These are phyloP conservation scores for Sugiyamaella marilandica DNA, from an alignment of 805 yeast species.

Conservation along the genomic window DNA sequence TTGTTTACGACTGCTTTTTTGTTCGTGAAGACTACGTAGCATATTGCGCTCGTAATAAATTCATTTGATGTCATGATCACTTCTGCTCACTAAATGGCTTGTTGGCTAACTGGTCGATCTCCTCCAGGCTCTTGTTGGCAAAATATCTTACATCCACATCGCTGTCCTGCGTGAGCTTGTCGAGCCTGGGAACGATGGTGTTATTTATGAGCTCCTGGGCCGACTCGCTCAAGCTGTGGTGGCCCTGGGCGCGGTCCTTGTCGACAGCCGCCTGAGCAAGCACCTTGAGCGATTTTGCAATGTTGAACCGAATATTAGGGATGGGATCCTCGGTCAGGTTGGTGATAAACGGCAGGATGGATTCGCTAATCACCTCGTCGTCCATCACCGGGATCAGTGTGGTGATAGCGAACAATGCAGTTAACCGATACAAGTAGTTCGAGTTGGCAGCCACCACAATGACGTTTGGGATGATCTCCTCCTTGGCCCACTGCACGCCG, in stretches of 20 bases:
- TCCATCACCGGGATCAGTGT: constrained; percentile 71
- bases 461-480: constrained; percentile 73
- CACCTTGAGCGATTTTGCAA: constrained; percentile 73
- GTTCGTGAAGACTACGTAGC: too few relatives aligned
- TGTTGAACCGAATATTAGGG: constrained; percentile 93
- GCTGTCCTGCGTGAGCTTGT: constrained; percentile 59
- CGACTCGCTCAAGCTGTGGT: not conserved
- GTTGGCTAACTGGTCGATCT: constrained; percentile 23
- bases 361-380: constrained; percentile 49
- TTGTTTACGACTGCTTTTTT: too few relatives aligned
- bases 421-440: constrained; percentile 87
- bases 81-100: constrained; percentile 2
- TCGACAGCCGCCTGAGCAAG: constrained; percentile 49
- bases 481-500: constrained; percentile 91
- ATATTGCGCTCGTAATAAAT: not conserved
- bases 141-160: constrained; percentile 90
- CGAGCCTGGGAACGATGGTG: constrained; percentile 59
- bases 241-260: not conserved
- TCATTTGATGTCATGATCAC: not conserved
- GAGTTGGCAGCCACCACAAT: constrained; percentile 48
- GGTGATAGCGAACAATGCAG: constrained; percentile 85
- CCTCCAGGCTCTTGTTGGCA: constrained; percentile 60
- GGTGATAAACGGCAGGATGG: constrained; percentile 74
- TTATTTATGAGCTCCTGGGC: constrained; percentile 36
- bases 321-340: constrained; percentile 73